Conservation (phyloP, 2,329 filamentous ascomycete species). For the Alternaria triticimaculans region DNA sequence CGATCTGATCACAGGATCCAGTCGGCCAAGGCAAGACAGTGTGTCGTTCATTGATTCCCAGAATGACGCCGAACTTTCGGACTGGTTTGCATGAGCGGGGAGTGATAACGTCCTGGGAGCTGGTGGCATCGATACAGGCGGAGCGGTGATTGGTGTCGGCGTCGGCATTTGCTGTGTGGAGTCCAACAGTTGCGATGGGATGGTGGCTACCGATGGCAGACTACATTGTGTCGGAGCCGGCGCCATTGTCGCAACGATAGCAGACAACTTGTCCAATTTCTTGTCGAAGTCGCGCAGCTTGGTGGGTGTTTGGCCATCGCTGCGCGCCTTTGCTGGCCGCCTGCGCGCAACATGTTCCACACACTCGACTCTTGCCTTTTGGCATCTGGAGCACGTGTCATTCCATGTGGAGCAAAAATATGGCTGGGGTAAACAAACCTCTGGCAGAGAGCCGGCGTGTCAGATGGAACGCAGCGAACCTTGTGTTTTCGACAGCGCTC, state of each 20-base stretch:
- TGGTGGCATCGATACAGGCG: conserved; percentile 22
- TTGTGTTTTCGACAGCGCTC: conserved; percentile 48
- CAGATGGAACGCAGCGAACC: conserved; percentile 45
- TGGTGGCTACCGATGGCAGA: conserved; percentile 31
- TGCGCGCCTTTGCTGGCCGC: conserved; percentile 42
- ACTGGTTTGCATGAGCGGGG: conserved; percentile 30
- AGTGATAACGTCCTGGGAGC: conserved; percentile 26
- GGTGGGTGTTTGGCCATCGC: conserved; percentile 34
- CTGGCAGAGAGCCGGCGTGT: conserved; percentile 40
- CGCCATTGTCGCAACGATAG: conserved; percentile 39
- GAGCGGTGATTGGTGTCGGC: conserved; percentile 18
- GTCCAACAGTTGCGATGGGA: conserved; percentile 35
- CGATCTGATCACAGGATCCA: conserved; percentile 43
- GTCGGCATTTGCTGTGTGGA: conserved; percentile 23
- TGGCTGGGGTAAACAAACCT: conserved; percentile 32
- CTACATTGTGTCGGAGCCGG: conserved; percentile 29
- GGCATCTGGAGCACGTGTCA: conserved; percentile 47
- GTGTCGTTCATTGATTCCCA: conserved; percentile 46
- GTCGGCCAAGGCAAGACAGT: conserved; percentile 36
- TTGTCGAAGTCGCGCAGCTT: conserved; percentile 44
- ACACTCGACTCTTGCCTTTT: conserved; percentile 46
- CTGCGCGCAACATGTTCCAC: conserved; percentile 47
- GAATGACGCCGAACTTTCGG: conserved; percentile 37
- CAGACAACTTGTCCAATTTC: conserved; percentile 43
- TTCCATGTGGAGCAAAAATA: conserved; percentile 19